Percentiles rank a stretch among this genome's conserved stretches.
Conservation (phyloP, 2,329 filamentous ascomycete species). For the Corynespora cassiicola region DNA sequence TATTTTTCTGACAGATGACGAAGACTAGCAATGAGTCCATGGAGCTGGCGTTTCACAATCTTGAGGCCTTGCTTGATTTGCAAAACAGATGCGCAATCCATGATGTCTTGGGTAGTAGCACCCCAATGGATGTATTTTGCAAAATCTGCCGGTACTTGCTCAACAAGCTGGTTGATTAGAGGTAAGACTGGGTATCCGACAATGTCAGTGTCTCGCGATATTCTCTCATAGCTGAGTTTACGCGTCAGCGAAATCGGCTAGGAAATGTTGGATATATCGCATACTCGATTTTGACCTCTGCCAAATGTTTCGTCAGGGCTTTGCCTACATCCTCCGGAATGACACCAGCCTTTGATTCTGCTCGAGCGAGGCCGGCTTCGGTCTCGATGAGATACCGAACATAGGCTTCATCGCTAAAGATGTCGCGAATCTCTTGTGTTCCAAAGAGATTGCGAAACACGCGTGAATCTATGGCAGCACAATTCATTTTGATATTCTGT, state of each 20-base stretch:
- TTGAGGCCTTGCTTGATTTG: slow-evolving; percentile 60
- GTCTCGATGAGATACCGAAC: slow-evolving; percentile 57
- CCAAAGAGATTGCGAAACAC: slow-evolving; percentile 62
- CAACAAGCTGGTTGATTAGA: slow-evolving; percentile 56
- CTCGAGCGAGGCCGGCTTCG: slow-evolving; percentile 59
- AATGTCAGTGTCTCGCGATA: slow-evolving; percentile 56
- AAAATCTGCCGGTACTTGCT: slow-evolving; percentile 43
- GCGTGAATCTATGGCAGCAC: slow-evolving; percentile 54
- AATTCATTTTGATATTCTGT: slow-evolving; percentile 30
- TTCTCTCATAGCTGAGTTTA: slow-evolving; percentile 53
- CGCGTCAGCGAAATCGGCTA: too few species aligned
- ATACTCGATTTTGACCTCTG: too few species aligned
- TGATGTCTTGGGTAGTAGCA: slow-evolving; percentile 66
- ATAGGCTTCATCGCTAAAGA: slow-evolving; percentile 60
- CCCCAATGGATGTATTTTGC: slow-evolving; percentile 63
- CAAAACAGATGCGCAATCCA: slow-evolving; percentile 61
- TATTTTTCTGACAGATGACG: slow-evolving; percentile 53
- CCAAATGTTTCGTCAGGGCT: slow-evolving; percentile 37
- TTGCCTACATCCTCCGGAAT: slow-evolving; percentile 52
- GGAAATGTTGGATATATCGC: too few species aligned
- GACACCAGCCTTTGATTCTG: slow-evolving; percentile 55
- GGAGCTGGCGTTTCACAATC: slow-evolving; percentile 55
- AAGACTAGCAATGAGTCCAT: slow-evolving; percentile 52
- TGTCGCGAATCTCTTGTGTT: slow-evolving; percentile 58
- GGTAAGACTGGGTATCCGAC: slow-evolving; percentile 63